Evolutionary conservation across 1,284 basidiomycete species (phyloP), one percentile per base, ranked within the genome.

Genomic region (Ustilago nuda): DNA sequence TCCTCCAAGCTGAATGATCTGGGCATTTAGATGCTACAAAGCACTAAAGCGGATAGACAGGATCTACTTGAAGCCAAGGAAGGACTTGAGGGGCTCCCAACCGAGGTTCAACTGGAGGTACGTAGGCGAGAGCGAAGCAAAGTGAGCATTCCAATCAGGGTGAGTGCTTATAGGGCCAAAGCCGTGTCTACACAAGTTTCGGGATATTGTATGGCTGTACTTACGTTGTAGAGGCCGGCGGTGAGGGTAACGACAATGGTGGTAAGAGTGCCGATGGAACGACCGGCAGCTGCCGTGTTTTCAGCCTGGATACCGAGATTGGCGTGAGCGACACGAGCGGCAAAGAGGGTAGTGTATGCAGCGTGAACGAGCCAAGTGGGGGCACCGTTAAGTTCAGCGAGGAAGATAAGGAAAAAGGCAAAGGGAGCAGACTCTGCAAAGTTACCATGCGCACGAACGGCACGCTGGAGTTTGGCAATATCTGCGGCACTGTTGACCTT

Each of bases 351-450:
- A 13, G 80, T 66, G 81, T 82, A 85, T 41, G 78, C 83, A 41
- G 76, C 80, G 66, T 85, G 84, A 52, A 84, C 83, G 58, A 82
- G 80, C 51, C 73, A 74, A 43, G 84, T 85, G 41, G 84, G 84
- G 32, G 84, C 84, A 63, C 84, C 84, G 77, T 85, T 85, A 55
- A 85, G 80, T 74, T 85, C 84, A 45, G 84, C 83, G 56, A 85
- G 79, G 82, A 85, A 85, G 78, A 85, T 78, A 51, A 85, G 76
- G 69, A 79, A 72, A 71, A 85, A 84, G 32, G 78, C 68, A 43
- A 85, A 82, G 55, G 84, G 84, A 9, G 76, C 73, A 30, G 72
- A 70, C 68, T 85, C 82, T 64, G 66, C 12, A 41, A 85, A 85
- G 81, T 84, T 85, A 61, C 62, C 82, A 60, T 84, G 81, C 13